Base-by-base conservation (phyloP, 2,329 filamentous ascomycete species). In the Chaetomium sp. region DNA sequence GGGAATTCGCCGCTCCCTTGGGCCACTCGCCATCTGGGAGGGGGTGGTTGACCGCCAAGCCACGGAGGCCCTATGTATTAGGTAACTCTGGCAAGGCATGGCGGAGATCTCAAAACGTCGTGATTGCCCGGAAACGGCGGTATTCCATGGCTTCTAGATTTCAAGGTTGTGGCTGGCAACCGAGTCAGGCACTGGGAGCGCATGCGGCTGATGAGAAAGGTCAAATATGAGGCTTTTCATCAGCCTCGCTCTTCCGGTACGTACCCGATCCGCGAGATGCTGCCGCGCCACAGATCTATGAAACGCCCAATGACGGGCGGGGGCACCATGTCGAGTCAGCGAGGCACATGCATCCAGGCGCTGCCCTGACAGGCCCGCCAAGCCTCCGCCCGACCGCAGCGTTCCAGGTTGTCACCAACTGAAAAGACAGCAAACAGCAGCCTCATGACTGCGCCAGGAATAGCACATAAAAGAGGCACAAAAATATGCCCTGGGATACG, bases 331-430 rank as follows among this genome's bases (percentile, higher is more conserved):
- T 45, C 70, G 69, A 71, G 67, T 70, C 67, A 69, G 70, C 65
- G 42, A 66, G 62, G 56, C 68, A 71, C 69, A 69, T 71, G 67
- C 63, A 57, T 57, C 57, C 64, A 65, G 62, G 65, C 63, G 58
- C 58, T 25, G 54, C 42, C 66, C 67, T 67, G 69, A 70, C 69
- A 72, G 67, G 69, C 63, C 58, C 56, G 58, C 60, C 55, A 50
- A 64, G 60, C 54, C 60, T 35, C 57, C 23, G 56, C 23, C 21
- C n/a, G 42, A 54, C 21, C 35, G 58, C 19, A 62, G 51, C 23
- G 45, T n/a, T n/a, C n/a, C n/a, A n/a, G n/a, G n/a, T 42, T 45
- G 35, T 56, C 45, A 21, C 55, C 56, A 60, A 62, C 59, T 29
- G 51, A 25, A 49, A 59, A 59, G 27, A 29, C 38, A 57, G 33